phyloP scores from a whole-genome alignment of 768 basidiomycete species.

The Infundibulicybe gibba region DNA sequence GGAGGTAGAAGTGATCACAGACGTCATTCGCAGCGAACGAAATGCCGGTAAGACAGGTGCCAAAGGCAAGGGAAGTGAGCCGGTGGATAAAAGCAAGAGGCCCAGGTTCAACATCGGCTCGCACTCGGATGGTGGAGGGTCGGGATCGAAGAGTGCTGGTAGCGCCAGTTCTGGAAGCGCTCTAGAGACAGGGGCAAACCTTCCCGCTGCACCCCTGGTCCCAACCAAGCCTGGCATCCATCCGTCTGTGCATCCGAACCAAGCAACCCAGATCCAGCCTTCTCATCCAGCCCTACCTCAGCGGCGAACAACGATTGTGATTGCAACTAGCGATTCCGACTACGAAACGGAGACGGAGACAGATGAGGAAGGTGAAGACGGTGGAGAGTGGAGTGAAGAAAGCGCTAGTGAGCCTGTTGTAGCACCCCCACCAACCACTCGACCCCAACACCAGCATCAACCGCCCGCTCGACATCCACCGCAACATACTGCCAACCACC shows the following conservation, averaged over 20 bases:
- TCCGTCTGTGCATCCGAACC: conserved; percentile 1
- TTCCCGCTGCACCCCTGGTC: conserved; percentile 11
- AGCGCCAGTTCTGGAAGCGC: too few species aligned
- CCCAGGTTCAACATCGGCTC: conserved; percentile 59
- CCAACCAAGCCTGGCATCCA: conserved; percentile 4
- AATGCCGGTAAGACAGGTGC: too few species aligned
- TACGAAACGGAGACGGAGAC: conserved; percentile 44
- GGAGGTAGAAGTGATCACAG: too few species aligned
- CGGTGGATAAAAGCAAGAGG: conserved; percentile 7
- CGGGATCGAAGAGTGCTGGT: conserved; percentile 31
- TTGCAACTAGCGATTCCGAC: conserved; percentile 52
- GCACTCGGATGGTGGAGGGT: conserved; percentile 45
- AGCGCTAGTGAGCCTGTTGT: conserved; percentile 40
- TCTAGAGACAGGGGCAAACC: not conserved
- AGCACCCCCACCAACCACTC: conserved; percentile 1
- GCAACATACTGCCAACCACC: conserved; percentile 17
- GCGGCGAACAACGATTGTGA: conserved; percentile 39
- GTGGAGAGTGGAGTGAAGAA: conserved; percentile 60
- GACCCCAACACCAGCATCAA: conserved; percentile 11
- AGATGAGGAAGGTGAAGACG: conserved; percentile 37
- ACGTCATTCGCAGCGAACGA: too few species aligned
- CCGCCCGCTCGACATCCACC: conserved; percentile 7
- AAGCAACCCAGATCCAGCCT: conserved; percentile 8
- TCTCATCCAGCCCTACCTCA: conserved; percentile 21
- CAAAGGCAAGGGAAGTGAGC: too few species aligned